These are phyloP conservation scores for Mycena galopus DNA, from an alignment of 768 basidiomycete genomes.

Conservation along the genomic window DNA sequence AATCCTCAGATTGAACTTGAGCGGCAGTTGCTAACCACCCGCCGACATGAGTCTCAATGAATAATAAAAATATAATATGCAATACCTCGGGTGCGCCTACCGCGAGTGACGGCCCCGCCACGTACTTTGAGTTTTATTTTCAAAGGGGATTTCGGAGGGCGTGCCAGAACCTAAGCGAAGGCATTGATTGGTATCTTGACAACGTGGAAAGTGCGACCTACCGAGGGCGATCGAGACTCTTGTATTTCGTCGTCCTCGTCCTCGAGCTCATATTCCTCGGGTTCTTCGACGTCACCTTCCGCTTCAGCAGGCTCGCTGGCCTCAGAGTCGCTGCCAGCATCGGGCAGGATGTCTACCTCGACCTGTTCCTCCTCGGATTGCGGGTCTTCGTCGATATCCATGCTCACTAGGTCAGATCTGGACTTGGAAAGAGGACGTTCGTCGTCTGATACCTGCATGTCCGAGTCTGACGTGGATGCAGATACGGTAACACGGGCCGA, in stretches of 20 bases:
- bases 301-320: constrained; percentile 26
- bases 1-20: constrained; percentile 32
- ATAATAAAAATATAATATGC: background rate
- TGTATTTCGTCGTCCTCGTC: constrained; percentile 36
- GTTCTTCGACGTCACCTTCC: constrained; percentile 31
- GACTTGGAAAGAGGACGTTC: background rate
- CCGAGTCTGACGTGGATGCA: constrained; percentile 36
- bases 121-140: constrained; percentile 37
- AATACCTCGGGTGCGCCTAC: constrained; percentile 29
- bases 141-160: constrained; percentile 14
- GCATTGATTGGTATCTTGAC: constrained; percentile 2
- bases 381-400: constrained; percentile 29
- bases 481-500: constrained; percentile 31
- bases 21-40: background rate
- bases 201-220: constrained; percentile 4
- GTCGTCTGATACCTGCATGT: constrained; percentile 32
- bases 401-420: background rate
- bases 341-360: constrained; percentile 34
- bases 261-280: constrained; percentile 37
- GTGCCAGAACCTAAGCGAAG: background rate
- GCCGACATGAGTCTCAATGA: background rate
- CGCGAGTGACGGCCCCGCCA: constrained; percentile 12
- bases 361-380: constrained; percentile 30
- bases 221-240: constrained; percentile 35
- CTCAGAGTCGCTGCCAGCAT: constrained; percentile 31